phyloP scores from a whole-genome alignment of 116 monocot species.

The Posidonia oceanica region DNA sequence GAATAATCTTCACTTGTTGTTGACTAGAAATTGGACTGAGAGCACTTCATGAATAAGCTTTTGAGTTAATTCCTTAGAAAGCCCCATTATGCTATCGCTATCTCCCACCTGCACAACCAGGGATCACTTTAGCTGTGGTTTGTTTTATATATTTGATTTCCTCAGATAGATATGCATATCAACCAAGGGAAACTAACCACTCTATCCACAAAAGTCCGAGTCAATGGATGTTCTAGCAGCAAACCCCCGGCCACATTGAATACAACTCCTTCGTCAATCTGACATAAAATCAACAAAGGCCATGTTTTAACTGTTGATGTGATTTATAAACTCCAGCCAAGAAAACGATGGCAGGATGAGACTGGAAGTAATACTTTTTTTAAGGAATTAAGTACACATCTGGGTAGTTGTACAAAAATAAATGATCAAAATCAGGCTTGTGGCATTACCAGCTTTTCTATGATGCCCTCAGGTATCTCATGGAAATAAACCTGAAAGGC shows the following conservation, averaged over 20 bases:
- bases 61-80: slow-evolving; percentile 65
- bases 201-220: slow-evolving; percentile 64
- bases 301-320: not conserved
- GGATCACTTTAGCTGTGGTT: not conserved
- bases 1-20: not conserved
- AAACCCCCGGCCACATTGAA: slow-evolving; percentile 87
- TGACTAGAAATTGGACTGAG: slow-evolving; percentile 1
- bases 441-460: slow-evolving; percentile 49
- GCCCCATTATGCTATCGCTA: slow-evolving; percentile 80
- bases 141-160: not conserved
- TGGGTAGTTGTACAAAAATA: too few species aligned
- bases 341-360: too few species aligned
- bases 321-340: not conserved
- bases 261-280: slow-evolving; percentile 46
- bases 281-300: slow-evolving; percentile 3
- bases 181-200: slow-evolving; percentile 30
- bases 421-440: not conserved
- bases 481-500: slow-evolving; percentile 70
- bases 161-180: not conserved
- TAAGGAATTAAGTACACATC: too few species aligned
- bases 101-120: slow-evolving; percentile 52
- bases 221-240: slow-evolving; percentile 73
- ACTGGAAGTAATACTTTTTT: too few species aligned
- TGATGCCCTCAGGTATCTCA: slow-evolving; percentile 69
- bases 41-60: slow-evolving; percentile 55